phyloP scores from a whole-genome alignment of 1,284 basidiomycete species.

The Ganoderma lucidum region DNA sequence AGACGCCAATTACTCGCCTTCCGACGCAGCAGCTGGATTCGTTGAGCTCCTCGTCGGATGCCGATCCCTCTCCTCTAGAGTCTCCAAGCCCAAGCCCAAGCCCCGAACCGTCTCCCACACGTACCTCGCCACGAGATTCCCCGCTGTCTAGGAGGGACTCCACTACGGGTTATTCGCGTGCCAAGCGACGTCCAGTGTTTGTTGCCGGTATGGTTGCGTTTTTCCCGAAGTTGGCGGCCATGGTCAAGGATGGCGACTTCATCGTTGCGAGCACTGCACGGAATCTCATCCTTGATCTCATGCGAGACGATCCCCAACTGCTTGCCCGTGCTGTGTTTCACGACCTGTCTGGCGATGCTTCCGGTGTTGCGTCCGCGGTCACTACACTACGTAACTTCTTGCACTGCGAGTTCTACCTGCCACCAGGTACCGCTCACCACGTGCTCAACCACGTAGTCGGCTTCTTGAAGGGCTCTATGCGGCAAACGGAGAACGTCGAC shows the following conservation, averaged over 20 bases:
- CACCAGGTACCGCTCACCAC: slow-evolving; percentile 72
- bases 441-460: slow-evolving; percentile 78
- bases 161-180: slow-evolving; percentile 44
- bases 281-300: slow-evolving; percentile 67
- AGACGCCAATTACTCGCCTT: slow-evolving; percentile 69
- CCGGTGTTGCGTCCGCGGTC: slow-evolving; percentile 54
- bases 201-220: slow-evolving; percentile 64
- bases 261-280: slow-evolving; percentile 64
- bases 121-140: slow-evolving; percentile 41
- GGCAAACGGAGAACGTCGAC: slow-evolving; percentile 51
- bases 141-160: slow-evolving; percentile 61
- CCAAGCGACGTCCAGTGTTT: slow-evolving; percentile 70
- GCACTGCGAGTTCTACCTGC: slow-evolving; percentile 61
- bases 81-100: slow-evolving; percentile 47
- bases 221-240: slow-evolving; percentile 58
- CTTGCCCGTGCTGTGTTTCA: slow-evolving; percentile 74
- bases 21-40: slow-evolving; percentile 63
- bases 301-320: slow-evolving; percentile 78
- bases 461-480: slow-evolving; percentile 67
- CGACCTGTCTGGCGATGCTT: slow-evolving; percentile 58
- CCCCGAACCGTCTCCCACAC: slow-evolving; percentile 46
- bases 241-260: slow-evolving; percentile 64
- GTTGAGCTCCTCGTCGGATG: slow-evolving; percentile 44
- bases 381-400: slow-evolving; percentile 60
- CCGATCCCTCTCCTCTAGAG: slow-evolving; percentile 25